Base-by-base conservation (phyloP, 2,329 filamentous ascomycete species). In the Colletotrichum trifolii region DNA sequence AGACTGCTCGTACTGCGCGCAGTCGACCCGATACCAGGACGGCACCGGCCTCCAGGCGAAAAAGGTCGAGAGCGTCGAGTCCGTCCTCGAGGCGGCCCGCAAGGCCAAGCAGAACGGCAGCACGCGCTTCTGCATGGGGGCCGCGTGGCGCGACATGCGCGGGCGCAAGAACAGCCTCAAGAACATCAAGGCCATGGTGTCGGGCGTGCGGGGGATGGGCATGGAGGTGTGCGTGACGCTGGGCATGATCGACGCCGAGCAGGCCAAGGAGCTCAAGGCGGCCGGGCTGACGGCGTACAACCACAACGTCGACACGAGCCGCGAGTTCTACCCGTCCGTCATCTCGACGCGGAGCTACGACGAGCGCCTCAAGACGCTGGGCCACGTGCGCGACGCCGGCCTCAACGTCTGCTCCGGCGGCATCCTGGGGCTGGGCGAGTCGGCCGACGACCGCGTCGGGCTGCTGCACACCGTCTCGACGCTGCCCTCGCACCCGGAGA, bases 191-290 rank as follows among this genome's bases (percentile, higher is more conserved):
- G 88, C 87, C 56, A 97, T 97, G 94, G 88, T 97, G 4, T 84
- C 87, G 60, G 93, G 93, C 1, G 92, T 97, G 17, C 85, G 90
- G 34, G 90, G 79, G 1, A 85, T 97, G 85, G 92, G 90, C 52
- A 95, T 97, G 92, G 94, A 97, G 77, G 90, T 89, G 8, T 97
- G 94, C 76, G 94, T 97, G n/a, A 97, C 94, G 2, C 85, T 97
- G 17, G 94, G 94, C 71, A 97, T 97, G 94, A 93, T 97, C 71
- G 92, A 97, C 76, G 85, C 83, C 6, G 82, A 84, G 69, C 93
- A 97, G 81, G 94, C 94, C 35, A 86, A 87, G 73, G 91, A 96
- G 79, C 85, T 97, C 69, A 94, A 93, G 75, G 88, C 88, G 2
- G 94, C 93, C 0, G 94, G 94, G 0, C 79, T 97, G 71, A 97